phyloP scores from a whole-genome alignment of 139 green algal genomes.

The Trebouxia sp. region DNA sequence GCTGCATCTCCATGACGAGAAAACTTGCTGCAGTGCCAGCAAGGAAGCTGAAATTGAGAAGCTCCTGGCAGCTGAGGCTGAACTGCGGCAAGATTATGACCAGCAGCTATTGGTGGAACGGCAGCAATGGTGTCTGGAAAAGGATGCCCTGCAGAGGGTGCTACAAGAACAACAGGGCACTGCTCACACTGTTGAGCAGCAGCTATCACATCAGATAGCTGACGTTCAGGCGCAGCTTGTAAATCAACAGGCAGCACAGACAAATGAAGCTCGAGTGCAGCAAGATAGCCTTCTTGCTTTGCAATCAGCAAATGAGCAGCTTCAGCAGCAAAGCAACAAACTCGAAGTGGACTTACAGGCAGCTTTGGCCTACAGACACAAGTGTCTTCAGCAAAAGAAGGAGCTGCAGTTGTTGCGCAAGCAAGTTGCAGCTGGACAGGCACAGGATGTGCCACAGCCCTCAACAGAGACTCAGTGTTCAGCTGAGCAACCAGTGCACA shows the following conservation, averaged over 20 bases:
- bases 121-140: constrained; percentile 11
- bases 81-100: background rate
- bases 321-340: background rate
- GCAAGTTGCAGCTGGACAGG: background rate
- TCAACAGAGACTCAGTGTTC: background rate
- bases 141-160: constrained; percentile 5
- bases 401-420: constrained; percentile 3
- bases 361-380: constrained; percentile 19
- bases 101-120: background rate
- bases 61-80: background rate
- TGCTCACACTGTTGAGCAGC: constrained; percentile 1
- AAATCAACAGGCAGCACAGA: background rate
- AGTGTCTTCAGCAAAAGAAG: constrained; percentile 9
- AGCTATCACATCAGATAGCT: background rate
- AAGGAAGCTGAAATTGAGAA: background rate
- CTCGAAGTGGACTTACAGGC: background rate
- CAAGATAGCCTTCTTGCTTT: background rate
- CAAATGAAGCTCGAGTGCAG: background rate
- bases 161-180: constrained; percentile 14
- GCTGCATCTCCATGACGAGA: no score
- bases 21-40: background rate
- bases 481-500: background rate
- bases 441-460: background rate
- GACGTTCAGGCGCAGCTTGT: background rate
- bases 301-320: background rate